These are phyloP conservation scores for Metschnikowia continentalis DNA, from an alignment of 805 yeast species.

Conservation along the genomic window DNA sequence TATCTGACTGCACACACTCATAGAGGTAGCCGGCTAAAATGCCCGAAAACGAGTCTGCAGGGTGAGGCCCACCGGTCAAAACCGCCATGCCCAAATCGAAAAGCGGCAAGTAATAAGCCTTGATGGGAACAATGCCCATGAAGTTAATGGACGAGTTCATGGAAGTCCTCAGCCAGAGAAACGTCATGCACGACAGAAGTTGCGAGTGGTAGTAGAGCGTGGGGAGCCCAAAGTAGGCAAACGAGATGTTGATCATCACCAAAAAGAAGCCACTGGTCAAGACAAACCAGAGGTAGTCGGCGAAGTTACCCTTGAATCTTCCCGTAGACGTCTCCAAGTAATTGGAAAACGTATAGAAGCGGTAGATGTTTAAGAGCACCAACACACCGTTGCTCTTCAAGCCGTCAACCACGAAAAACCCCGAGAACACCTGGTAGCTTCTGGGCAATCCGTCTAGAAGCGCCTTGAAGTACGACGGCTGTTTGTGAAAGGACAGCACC, in stretches of 20 bases:
- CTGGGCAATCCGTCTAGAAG: constrained; percentile 23
- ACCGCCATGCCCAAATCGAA: constrained; percentile 30
- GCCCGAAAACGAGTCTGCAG: constrained; percentile 45
- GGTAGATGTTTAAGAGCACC: constrained; percentile 47
- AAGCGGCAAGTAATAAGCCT: constrained; percentile 53
- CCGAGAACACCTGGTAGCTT: constrained; percentile 46
- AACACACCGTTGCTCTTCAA: constrained; percentile 21
- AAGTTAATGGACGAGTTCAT: constrained; percentile 52
- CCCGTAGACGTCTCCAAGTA: constrained; percentile 46
- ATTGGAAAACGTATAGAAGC: constrained; percentile 53
- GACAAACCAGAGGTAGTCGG: constrained; percentile 56
- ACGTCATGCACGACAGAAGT: constrained; percentile 52
- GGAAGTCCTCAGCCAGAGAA: constrained; percentile 57
- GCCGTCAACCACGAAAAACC: constrained; percentile 45
- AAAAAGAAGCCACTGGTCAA: constrained; percentile 47
- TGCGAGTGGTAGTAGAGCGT: constrained; percentile 31
- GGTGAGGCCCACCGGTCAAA: constrained; percentile 40
- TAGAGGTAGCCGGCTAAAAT: constrained; percentile 54
- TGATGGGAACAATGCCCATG: constrained; percentile 47
- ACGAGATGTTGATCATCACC: constrained; percentile 26
- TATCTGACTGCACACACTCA: constrained; percentile 57
- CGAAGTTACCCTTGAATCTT: constrained; percentile 45
- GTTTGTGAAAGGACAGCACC: constrained; percentile 6
- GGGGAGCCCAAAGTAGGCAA: constrained; percentile 9
- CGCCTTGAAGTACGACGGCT: neutral